These are phyloP conservation scores for Ceratocystis alfenasii DNA, from an alignment of 2,329 filamentous ascomycete genomes.

Conservation along the genomic window DNA sequence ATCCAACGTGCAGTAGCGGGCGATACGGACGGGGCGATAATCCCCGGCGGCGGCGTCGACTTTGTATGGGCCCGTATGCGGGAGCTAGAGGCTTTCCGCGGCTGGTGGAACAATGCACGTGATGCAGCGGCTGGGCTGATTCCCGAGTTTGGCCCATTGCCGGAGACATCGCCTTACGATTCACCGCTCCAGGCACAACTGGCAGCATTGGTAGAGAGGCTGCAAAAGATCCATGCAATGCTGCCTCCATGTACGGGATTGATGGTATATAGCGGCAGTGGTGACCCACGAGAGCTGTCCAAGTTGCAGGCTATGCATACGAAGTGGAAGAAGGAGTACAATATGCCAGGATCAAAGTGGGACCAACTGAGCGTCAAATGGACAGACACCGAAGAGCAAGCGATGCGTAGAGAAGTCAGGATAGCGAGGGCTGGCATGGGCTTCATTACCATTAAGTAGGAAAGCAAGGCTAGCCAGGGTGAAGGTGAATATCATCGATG, in stretches of 20 bases:
- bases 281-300: conserved; percentile 56
- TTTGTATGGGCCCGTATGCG: conserved; percentile 57
- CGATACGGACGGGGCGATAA: conserved; percentile 45
- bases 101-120: conserved; percentile 54
- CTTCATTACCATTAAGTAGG: conserved; percentile 52
- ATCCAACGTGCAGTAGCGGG: conserved; percentile 48
- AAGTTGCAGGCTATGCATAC: conserved; percentile 48
- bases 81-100: conserved; percentile 52
- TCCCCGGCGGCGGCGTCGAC: conserved; percentile 49
- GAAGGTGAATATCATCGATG: neutral
- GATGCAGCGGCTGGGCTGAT: conserved; percentile 28
- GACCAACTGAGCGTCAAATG: conserved; percentile 54
- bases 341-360: conserved; percentile 52
- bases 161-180: conserved; percentile 23
- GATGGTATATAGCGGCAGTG: conserved; percentile 53
- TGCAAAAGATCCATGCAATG: conserved; percentile 44
- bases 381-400: conserved; percentile 56
- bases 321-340: conserved; percentile 53
- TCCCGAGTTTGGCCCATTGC: conserved; percentile 20
- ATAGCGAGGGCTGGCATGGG: conserved; percentile 50
- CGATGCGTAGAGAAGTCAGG: conserved; percentile 44
- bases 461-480: neutral
- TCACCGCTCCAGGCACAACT: conserved; percentile 37
- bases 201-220: conserved; percentile 35
- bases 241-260: conserved; percentile 55